Evolutionary conservation across 2,329 filamentous ascomycete species (phyloP).

Genomic region (Venturia asperata): DNA sequence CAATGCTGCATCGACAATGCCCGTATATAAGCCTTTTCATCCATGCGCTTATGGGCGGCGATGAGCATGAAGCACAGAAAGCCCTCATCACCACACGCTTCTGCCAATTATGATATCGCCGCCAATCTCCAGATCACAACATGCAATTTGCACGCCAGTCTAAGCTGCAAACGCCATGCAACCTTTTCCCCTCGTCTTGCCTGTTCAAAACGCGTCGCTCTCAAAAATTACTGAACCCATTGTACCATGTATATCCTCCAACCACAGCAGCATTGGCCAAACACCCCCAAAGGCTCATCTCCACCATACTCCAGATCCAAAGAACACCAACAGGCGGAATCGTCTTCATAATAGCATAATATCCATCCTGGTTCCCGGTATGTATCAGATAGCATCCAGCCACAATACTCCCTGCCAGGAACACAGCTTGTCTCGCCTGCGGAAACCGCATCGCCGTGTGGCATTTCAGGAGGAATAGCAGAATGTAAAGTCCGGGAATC

Average conservation of each 20-base stretch:
- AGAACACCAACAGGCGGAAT: slow-evolving; percentile 82
- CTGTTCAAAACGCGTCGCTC: neutral
- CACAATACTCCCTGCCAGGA: slow-evolving; percentile 53
- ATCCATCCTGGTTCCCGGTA: slow-evolving; percentile 71
- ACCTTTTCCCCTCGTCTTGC: too few species aligned
- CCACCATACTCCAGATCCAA: slow-evolving; percentile 90
- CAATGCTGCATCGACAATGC: too few species aligned
- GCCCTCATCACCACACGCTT: too few species aligned
- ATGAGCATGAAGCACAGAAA: too few species aligned
- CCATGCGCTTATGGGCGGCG: too few species aligned
- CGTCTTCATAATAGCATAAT: slow-evolving; percentile 84
- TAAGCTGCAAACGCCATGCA: too few species aligned
- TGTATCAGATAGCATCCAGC: slow-evolving; percentile 74
- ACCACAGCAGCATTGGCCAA: neutral
- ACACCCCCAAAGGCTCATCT: slow-evolving; percentile 51
- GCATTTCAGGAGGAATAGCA: slow-evolving; percentile 40
- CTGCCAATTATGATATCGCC: too few species aligned
- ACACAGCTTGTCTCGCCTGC: slow-evolving; percentile 39
- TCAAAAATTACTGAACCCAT: neutral
- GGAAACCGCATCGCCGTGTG: slow-evolving; percentile 32
- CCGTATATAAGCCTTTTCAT: too few species aligned
- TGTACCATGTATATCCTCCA: slow-evolving; percentile 2
- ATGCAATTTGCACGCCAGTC: too few species aligned
- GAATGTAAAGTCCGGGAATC: slow-evolving; percentile 38
- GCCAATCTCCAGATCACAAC: too few species aligned